Percentiles rank a stretch among this genome's conserved stretches.
These are phyloP conservation scores for Fraxinus angustifolia DNA, from an alignment of 305 asterid genomes.

Conservation along the genomic window DNA sequence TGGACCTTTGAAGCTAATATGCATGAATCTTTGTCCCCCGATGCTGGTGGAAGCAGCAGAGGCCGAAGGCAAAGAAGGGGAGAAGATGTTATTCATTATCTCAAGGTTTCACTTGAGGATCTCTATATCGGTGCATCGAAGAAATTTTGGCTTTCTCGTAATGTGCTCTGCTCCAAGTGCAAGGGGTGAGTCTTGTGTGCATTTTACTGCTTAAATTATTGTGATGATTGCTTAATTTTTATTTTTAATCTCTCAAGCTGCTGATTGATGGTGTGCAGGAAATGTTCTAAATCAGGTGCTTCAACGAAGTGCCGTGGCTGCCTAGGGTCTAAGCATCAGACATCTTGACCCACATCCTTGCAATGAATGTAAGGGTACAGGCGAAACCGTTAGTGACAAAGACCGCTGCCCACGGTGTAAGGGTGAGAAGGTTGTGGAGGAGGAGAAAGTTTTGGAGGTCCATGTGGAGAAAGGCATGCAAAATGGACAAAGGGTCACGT, in stretches of 20 bases:
- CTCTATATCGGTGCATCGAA: too few relatives aligned
- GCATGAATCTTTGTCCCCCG: constrained; percentile 22
- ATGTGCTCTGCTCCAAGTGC: too few relatives aligned
- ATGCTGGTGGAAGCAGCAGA: constrained; percentile 72
- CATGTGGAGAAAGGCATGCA: constrained; percentile 87
- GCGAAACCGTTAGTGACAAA: constrained; percentile 67
- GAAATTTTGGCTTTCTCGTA: too few relatives aligned
- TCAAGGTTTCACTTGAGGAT: too few relatives aligned
- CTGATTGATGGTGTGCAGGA: too few relatives aligned
- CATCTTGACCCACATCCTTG: constrained; percentile 85
- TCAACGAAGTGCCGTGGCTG: constrained; percentile 74
- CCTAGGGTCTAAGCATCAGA: constrained; percentile 78
- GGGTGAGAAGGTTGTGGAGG: constrained; percentile 85
- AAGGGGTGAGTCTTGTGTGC: too few relatives aligned
- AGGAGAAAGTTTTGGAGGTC: constrained; percentile 74
- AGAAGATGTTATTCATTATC: constrained; percentile 84
- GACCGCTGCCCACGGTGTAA: constrained; percentile 77
- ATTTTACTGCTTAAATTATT: too few relatives aligned
- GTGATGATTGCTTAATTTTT: too few relatives aligned
- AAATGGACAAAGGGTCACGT: constrained; percentile 72
- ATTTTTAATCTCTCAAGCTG: too few relatives aligned
- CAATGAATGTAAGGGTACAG: constrained; percentile 79
- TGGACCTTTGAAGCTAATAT: neutral
- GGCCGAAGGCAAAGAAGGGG: constrained; percentile 90
- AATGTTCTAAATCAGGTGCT: constrained; percentile 74